Conservation (phyloP, 1,284 basidiomycete species). For the Violaceomyces palustris region DNA sequence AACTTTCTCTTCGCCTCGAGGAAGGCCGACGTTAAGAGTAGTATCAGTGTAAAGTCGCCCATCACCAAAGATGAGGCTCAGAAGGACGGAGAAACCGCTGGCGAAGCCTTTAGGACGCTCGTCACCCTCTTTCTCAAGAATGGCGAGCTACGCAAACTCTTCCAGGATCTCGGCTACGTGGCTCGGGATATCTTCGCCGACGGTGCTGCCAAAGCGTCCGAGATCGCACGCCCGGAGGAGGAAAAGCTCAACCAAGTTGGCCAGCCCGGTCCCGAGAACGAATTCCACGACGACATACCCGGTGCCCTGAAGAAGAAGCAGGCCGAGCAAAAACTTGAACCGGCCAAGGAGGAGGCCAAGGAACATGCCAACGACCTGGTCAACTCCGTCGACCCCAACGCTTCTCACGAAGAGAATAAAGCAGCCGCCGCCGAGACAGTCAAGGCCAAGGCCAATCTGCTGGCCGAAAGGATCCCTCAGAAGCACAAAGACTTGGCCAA, state of each 20-base stretch:
- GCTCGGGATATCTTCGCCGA: conserved; percentile 74
- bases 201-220: conserved; percentile 70
- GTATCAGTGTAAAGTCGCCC: conserved; percentile 30
- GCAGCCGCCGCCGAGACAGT: conserved; percentile 54
- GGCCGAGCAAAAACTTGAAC: conserved; percentile 38
- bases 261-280: conserved; percentile 57
- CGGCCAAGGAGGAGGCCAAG: conserved; percentile 22
- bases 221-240: conserved; percentile 64
- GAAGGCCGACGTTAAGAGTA: conserved; percentile 32
- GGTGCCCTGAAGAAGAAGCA: conserved; percentile 52
- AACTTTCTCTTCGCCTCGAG: conserved; percentile 44
- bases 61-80: conserved; percentile 32
- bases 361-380: conserved; percentile 31
- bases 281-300: conserved; percentile 56
- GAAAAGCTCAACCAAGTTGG: conserved; percentile 66
- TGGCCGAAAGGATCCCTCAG: conserved; percentile 49
- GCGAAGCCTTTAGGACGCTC: conserved; percentile 44
- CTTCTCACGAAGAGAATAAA: too few species aligned
- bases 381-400: conserved; percentile 41
- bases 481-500: conserved; percentile 45
- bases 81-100: conserved; percentile 45
- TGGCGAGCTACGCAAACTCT: conserved; percentile 42
- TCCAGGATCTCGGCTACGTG: conserved; percentile 44
- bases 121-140: conserved; percentile 49
- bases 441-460: conserved; percentile 54